Evolutionary conservation across 768 basidiomycete species (phyloP).

Genomic region (Agaricus bisporus): DNA sequence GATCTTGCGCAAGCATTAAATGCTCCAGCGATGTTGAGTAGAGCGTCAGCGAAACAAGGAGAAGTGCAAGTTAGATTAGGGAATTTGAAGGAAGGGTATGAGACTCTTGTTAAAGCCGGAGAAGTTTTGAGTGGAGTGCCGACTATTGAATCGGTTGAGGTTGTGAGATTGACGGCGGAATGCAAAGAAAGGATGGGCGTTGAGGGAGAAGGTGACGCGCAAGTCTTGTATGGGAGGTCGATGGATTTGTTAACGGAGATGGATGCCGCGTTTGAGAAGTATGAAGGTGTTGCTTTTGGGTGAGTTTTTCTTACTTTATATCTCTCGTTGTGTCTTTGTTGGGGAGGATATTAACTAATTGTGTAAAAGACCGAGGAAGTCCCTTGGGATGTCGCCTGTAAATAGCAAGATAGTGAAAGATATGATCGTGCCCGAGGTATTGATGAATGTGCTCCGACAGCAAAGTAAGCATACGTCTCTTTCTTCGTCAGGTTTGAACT

Average conservation of each 20-base stretch:
- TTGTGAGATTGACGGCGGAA: slow-evolving; percentile 50
- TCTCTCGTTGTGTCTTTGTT: no score
- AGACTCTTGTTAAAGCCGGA: slow-evolving; percentile 45
- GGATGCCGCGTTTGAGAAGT: slow-evolving; percentile 43
- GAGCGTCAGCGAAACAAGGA: slow-evolving; percentile 60
- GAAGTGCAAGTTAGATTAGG: slow-evolving; percentile 68
- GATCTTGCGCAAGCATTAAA: slow-evolving; percentile 66
- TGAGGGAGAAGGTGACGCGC: slow-evolving; percentile 42
- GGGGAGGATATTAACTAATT: background rate
- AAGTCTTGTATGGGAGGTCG: slow-evolving; percentile 49
- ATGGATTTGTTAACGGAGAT: slow-evolving; percentile 56
- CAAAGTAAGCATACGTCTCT: slow-evolving; percentile 45
- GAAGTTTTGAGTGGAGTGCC: slow-evolving; percentile 38
- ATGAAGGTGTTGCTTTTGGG: slow-evolving; percentile 44
- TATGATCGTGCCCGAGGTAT: slow-evolving; percentile 51
- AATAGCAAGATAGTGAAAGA: slow-evolving; percentile 28
- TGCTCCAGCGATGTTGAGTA: slow-evolving; percentile 55
- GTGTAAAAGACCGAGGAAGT: slow-evolving; percentile 35
- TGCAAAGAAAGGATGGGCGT: slow-evolving; percentile 37
- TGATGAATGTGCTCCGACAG: slow-evolving; percentile 58
- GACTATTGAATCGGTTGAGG: slow-evolving; percentile 53
- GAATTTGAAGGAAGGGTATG: slow-evolving; percentile 49
- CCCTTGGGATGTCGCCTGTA: slow-evolving; percentile 29
- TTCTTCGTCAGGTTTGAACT: background rate
- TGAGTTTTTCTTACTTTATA: slow-evolving; percentile 20